Conservation (phyloP, 768 basidiomycete genomes). For the Russula ochroleuca region DNA sequence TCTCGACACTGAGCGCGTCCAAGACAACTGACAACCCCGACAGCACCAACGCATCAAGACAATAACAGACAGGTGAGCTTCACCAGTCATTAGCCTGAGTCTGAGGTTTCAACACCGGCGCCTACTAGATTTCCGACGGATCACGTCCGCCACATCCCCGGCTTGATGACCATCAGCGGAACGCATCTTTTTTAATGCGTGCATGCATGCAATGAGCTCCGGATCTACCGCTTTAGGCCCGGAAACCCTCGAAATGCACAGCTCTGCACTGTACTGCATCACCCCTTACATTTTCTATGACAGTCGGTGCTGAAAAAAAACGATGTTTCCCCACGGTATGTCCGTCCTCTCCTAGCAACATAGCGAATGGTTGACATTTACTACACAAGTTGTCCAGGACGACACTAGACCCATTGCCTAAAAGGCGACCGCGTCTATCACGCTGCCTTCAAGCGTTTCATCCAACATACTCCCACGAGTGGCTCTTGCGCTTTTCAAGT, state of each 20-base stretch:
- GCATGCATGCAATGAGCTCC: too few species aligned
- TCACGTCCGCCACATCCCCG: background rate
- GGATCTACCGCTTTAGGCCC: too few species aligned
- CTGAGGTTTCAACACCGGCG: too few species aligned
- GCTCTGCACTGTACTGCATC: too few species aligned
- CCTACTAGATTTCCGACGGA: too few species aligned
- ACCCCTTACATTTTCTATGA: too few species aligned
- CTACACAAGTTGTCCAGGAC: background rate
- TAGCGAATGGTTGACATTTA: background rate
- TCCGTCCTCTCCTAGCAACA: background rate
- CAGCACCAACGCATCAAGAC: too few species aligned
- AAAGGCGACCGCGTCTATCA: background rate
- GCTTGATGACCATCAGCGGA: background rate
- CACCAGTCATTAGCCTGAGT: too few species aligned
- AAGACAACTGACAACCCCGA: background rate
- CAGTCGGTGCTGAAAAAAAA: background rate
- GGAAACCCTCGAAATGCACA: too few species aligned
- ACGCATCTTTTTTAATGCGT: too few species aligned
- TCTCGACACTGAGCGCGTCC: too few species aligned
- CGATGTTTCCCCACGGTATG: background rate
- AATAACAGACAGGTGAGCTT: too few species aligned
- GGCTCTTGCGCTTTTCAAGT: background rate
- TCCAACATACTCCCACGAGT: background rate
- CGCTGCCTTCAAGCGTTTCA: background rate
- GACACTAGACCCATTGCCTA: background rate